Evolutionary conservation across 2,329 filamentous ascomycete genomes (phyloP).

Genomic region (Apiospora hydei): DNA sequence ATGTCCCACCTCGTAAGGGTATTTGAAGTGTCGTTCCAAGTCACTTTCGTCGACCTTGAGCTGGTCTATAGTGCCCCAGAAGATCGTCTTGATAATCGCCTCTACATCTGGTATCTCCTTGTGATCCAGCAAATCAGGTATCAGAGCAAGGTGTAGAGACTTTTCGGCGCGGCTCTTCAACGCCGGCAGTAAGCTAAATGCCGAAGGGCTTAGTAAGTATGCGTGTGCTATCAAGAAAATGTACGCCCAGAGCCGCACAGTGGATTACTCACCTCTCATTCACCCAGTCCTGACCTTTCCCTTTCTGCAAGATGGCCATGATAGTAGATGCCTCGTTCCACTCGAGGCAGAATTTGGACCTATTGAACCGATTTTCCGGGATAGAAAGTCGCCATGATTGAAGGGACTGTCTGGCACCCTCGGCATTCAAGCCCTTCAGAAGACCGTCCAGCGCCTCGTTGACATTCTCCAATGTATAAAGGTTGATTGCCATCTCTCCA

Average conservation of each 20-base stretch:
- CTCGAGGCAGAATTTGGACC: neutral
- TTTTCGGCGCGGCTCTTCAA: neutral
- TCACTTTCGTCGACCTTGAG: neutral
- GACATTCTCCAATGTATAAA: neutral
- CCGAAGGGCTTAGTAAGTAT: neutral
- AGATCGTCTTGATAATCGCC: neutral
- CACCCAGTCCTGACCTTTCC: neutral
- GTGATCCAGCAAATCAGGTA: neutral
- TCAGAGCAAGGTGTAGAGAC: neutral
- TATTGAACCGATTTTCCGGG: neutral
- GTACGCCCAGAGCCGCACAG: neutral
- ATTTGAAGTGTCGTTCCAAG: neutral
- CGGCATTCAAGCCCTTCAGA: neutral
- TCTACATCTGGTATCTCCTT: neutral
- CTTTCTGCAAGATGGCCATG: neutral
- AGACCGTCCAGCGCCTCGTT: neutral
- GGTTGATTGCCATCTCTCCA: neutral
- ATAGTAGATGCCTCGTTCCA: neutral
- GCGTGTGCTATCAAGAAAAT: neutral
- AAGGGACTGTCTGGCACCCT: neutral
- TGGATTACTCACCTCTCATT: neutral
- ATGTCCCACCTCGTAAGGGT: too few relatives aligned
- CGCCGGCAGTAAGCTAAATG: neutral
- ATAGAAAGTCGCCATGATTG: neutral
- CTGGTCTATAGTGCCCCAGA: neutral